Conservation (phyloP, 768 basidiomycete genomes). For the Paxillus ammoniavirescens region DNA sequence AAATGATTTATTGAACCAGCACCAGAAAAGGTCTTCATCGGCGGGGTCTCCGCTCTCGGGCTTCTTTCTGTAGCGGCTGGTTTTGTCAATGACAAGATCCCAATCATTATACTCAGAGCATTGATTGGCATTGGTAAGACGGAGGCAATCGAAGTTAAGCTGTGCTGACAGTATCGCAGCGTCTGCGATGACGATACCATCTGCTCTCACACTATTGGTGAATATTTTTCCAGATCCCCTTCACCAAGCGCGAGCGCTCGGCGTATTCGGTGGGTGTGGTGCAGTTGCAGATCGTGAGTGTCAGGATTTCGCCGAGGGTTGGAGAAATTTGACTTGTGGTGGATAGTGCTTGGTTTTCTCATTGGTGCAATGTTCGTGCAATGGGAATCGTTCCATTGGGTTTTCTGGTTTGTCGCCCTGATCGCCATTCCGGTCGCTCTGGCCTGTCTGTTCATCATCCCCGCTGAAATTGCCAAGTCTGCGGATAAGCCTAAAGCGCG, state of each 20-base stretch:
- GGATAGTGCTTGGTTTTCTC: conserved; percentile 39
- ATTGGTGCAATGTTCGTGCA: conserved; percentile 44
- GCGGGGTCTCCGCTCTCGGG: conserved; percentile 41
- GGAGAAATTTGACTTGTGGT: no score
- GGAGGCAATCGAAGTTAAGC: background rate
- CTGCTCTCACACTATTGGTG: conserved; percentile 49
- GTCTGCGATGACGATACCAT: conserved; percentile 50
- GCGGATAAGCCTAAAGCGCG: background rate
- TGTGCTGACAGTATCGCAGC: conserved; percentile 25
- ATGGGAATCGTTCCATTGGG: conserved; percentile 45
- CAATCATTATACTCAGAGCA: conserved; percentile 50
- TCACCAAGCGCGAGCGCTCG: conserved; percentile 48
- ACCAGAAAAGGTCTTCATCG: conserved; percentile 41
- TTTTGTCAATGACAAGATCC: conserved; percentile 45
- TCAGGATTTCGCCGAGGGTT: background rate
- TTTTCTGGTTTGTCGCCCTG: conserved; percentile 49
- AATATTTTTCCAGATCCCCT: conserved; percentile 46
- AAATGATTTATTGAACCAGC: conserved; percentile 30
- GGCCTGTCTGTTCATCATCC: conserved; percentile 35
- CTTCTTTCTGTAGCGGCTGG: conserved; percentile 45
- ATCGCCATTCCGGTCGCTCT: conserved; percentile 34
- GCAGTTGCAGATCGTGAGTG: conserved; percentile 42
- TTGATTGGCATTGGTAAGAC: conserved; percentile 46
- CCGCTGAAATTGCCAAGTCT: conserved; percentile 16
- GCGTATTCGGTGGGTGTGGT: conserved; percentile 44